Conservation (phyloP, 2,329 filamentous ascomycete genomes). For the Ascomycota sp. region DNA sequence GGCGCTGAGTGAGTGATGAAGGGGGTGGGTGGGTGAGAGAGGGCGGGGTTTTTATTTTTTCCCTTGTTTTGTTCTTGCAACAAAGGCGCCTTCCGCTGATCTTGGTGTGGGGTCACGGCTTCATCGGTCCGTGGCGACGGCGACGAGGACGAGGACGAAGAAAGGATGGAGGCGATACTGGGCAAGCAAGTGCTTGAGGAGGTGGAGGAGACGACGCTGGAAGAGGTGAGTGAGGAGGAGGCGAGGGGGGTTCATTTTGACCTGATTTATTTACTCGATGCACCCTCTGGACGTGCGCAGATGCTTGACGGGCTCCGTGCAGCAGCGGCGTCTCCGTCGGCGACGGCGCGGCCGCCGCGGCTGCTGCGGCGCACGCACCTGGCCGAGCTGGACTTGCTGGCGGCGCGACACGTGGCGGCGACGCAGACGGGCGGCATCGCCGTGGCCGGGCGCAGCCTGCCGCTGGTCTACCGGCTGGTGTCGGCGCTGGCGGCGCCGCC, state of each 20-base stretch:
- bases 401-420: constrained; percentile 23
- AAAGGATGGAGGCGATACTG: constrained; percentile 16
- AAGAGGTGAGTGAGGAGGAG: constrained; percentile 28
- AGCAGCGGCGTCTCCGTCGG: background rate
- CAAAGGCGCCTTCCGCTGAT: no score
- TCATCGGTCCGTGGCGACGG: no score
- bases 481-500: constrained; percentile 28
- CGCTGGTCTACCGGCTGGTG: constrained; percentile 34
- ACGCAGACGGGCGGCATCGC: constrained; percentile 26
- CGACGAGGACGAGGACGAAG: no score
- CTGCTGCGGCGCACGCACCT: no score
- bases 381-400: constrained; percentile 23
- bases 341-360: constrained; percentile 9
- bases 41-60: constrained; percentile 2
- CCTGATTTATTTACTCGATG: no score
- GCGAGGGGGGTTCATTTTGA: no score
- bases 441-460: constrained; percentile 29
- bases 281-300: no score
- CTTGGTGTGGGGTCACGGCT: no score
- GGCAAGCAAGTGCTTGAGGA: constrained; percentile 32
- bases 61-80: background rate
- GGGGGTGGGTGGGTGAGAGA: no score
- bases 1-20: no score
- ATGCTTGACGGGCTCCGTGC: constrained; percentile 3
- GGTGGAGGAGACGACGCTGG: constrained; percentile 34